Evolutionary conservation across 306 rosid species (phyloP), one percentile per base, ranked within the genome.

Genomic region (Sophora flavescens): DNA sequence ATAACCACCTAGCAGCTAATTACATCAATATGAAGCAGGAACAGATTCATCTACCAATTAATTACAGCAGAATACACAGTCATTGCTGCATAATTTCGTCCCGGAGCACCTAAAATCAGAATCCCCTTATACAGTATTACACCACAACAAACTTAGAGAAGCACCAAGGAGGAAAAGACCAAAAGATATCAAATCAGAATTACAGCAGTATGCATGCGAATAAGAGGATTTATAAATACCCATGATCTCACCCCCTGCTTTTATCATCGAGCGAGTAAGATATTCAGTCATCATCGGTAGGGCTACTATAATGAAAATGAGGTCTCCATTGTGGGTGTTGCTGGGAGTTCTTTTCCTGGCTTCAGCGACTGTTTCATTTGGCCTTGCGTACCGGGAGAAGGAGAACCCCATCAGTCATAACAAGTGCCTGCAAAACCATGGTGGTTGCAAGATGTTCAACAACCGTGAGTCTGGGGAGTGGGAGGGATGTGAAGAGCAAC

Each of bases 321-420:
- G 79, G 53, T 18, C 78, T 17, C 72, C 83, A n/a, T 3, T 81
- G 14, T 18, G 78, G 32, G 48, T 83, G 58, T 28, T 85, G 75
- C 53, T 81, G 14, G 75, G 79, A 30, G 10, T 69, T 42, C 2
- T 30, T 30, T 50, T 74, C 81, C 72, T 85, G 0, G 76, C 81
- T 8, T 30, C 32, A 30, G 32, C 32, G 32, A 2, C 32, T 3
- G 58, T 33, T n/a, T 32, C 72, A 2, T 26, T 13, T 0, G 82
- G 60, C 38, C 8, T 42, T 44, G 52, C 63, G 0, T 59, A 56
- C 15, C 5, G 41, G 62, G 44, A 74, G 53, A 30, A 16, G 2
- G 48, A 26, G 63, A 52, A 35, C 32, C 32, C 32, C 3, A 3
- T 30, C 15, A 18, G 35, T 4, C 2, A 48, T 48, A 5, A 11